Percentiles rank a stretch among this genome's conserved stretches.
Evolutionary conservation across 176 grass and related monocot species (phyloP).

Genomic region (Pharus latifolius): DNA sequence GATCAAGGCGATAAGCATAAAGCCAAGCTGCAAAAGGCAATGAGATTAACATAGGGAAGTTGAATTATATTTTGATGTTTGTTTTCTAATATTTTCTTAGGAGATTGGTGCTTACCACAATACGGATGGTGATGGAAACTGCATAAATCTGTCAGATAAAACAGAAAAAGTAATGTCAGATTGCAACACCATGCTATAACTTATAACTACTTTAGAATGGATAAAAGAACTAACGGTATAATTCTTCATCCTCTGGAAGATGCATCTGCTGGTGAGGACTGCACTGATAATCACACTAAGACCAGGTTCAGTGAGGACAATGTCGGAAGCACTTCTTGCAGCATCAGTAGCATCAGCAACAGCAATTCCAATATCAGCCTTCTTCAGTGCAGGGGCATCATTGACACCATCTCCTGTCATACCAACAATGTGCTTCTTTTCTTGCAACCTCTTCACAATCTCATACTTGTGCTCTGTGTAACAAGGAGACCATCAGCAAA

Average conservation of each 20-base stretch:
- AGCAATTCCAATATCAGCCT: slow-evolving; percentile 95
- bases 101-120: slow-evolving; percentile 80
- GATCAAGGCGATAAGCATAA: slow-evolving; percentile 93
- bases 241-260: slow-evolving; percentile 99
- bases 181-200: not conserved
- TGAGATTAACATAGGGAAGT: not conserved
- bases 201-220: not conserved
- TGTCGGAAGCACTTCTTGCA: slow-evolving; percentile 84
- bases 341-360: slow-evolving; percentile 96
- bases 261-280: slow-evolving; percentile 94
- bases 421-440: slow-evolving; percentile 96
- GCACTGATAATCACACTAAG: slow-evolving; percentile 96
- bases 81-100: too few relatives aligned
- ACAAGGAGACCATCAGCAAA: not conserved
- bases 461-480: slow-evolving; percentile 94
- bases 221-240: slow-evolving; percentile 66
- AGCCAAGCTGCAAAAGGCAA: slow-evolving; percentile 59
- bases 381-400: slow-evolving; percentile 91
- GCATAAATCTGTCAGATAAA: slow-evolving; percentile 72
- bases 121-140: slow-evolving; percentile 97
- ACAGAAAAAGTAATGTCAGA: not conserved
- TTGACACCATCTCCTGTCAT: slow-evolving; percentile 99
- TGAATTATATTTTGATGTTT: too few relatives aligned
- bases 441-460: slow-evolving; percentile 93
- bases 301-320: slow-evolving; percentile 92